Evolutionary conservation across 2,329 filamentous ascomycete genomes (phyloP), one percentile per base, ranked within the genome.

Genomic region (Arthrocladium fulminans): DNA sequence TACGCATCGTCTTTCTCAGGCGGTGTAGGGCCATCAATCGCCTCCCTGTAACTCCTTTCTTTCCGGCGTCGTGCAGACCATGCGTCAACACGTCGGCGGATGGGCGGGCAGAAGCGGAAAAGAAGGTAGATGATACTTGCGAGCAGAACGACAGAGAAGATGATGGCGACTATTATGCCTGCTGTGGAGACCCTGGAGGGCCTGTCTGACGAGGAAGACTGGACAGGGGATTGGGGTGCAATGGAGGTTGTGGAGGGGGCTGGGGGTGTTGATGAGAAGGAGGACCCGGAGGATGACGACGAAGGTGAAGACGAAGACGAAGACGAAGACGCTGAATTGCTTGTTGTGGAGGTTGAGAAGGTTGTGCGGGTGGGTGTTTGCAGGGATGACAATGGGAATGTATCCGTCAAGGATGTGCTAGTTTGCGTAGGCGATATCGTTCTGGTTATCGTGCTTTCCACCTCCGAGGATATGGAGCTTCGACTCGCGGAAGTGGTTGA

Each of bases 31-130:
- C 55, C 55, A 42, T 55, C 51, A 10, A 57, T 45, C 1, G 49
- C 50, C 32, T 51, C 43, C 1, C 55, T 42, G 48, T 57, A 57
- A 12, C 49, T 47, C 2, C 49, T 40, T n/a, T 41, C n/a, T 13
- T 57, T 48, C n/a, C 47, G 43, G 24, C 53, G 37, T 30, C 42
- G 7, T 37, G 49, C 45, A 4, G 48, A 48, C 51, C 53, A 57
- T 17, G 35, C 38, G 10, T 25, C 32, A 23, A 50, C 49, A 15
- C 45, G 45, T 35, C 44, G 24, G 1, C 51, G 53, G 4, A 57
- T 20, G 12, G 49, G 48, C 17, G 43, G 43, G 34, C 48, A 51
- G 41, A 52, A 54, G 3, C 53, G 48, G 24, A 51, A 46, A 15
- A 51, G 32, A n/a, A 53, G 48, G 30, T 52, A 51, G 9, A 53